Evolutionary conservation across 345 rosid species (phyloP), one percentile per base, ranked within the genome.

Genomic region (Syzygium oleosum): DNA sequence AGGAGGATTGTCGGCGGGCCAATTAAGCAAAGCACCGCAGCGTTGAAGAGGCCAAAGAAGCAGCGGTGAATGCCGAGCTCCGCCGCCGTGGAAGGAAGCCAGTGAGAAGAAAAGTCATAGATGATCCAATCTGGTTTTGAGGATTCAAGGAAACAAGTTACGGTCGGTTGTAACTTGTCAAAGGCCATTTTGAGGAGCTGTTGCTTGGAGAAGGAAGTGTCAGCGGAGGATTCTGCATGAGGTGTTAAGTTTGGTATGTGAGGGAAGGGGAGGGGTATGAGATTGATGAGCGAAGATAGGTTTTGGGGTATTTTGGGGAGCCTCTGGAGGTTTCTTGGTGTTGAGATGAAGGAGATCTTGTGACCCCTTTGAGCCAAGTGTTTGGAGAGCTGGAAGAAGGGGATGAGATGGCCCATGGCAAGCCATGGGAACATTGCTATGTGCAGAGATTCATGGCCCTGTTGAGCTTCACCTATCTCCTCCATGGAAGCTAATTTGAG

Each of bases 61-160:
- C 61, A 87, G 65, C 59, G 27, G 4, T 52, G 73, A 85, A 91
- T 87, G 49, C 88, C 86, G 29, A 89, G 88, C 27, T 49, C 31
- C 31, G 85, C 58, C 25, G 91, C 91, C 5, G 88, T 10, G 4
- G 59, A 29, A 12, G 91, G 92, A 22, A 90, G 85, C 93, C 92
- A 92, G 88, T 87, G 85, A 25, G 91, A 53, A 21, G 91, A 52
- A 78, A 87, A 92, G 73, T 92, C 93, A 78, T 61, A 85, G n/a
- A 91, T 16, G 38, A 92, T 29, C 93, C 93, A 92, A 80, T 91
- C 90, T 10, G 88, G 90, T 5, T 31, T 58, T 16, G 85, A 51
- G 49, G 85, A 25, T 34, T 85, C 77, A 13, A 91, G 90, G 25
- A 92, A 73, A 4, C 51, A 9, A 2, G 73, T 59, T 58, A 92